phyloP scores from a whole-genome alignment of 2,329 filamentous ascomycete genomes.

The Cercospora janseana region DNA sequence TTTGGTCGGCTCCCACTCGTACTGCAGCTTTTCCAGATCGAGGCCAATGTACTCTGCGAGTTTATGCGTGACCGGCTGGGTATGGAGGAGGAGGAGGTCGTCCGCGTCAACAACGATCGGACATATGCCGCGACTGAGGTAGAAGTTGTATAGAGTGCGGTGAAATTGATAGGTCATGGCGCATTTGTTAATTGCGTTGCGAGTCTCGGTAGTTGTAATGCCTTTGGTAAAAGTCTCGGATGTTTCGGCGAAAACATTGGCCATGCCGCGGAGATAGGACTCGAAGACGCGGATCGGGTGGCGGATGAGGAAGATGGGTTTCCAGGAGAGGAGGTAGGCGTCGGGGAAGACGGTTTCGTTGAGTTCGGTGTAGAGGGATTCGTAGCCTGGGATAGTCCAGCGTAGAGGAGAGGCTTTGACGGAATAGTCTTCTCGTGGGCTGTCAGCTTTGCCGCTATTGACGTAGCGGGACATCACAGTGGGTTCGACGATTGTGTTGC shows the following conservation, averaged over 20 bases:
- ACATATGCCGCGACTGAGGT: conserved; percentile 3
- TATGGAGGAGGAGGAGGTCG: conserved; percentile 8
- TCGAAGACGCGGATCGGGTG: conserved; percentile 14
- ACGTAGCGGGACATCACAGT: conserved; percentile 1
- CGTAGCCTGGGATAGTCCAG: conserved; percentile 8
- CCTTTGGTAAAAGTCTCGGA: neutral
- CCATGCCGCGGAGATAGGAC: conserved; percentile 1
- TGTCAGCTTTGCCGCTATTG: too few relatives aligned
- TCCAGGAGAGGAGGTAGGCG: conserved; percentile 11
- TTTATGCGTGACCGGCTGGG: conserved; percentile 6
- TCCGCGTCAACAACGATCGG: conserved; percentile 12
- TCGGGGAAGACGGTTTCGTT: conserved; percentile 10
- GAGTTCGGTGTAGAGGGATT: conserved; percentile 3
- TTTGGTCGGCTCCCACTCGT: conserved; percentile 4
- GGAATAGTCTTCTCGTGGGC: neutral
- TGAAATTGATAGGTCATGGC: conserved; percentile 3
- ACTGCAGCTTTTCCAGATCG: neutral
- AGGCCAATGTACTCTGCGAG: conserved; percentile 8
- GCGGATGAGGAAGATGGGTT: conserved; percentile 10
- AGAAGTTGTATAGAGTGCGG: conserved; percentile 12
- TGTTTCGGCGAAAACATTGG: conserved; percentile 1
- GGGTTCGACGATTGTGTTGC: conserved; percentile 6
- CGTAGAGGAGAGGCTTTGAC: neutral
- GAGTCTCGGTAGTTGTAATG: neutral
- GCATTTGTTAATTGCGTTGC: neutral